Evolutionary conservation across 257 asterid genomes (phyloP).

Genomic region (Thymus quinquecostatus): DNA sequence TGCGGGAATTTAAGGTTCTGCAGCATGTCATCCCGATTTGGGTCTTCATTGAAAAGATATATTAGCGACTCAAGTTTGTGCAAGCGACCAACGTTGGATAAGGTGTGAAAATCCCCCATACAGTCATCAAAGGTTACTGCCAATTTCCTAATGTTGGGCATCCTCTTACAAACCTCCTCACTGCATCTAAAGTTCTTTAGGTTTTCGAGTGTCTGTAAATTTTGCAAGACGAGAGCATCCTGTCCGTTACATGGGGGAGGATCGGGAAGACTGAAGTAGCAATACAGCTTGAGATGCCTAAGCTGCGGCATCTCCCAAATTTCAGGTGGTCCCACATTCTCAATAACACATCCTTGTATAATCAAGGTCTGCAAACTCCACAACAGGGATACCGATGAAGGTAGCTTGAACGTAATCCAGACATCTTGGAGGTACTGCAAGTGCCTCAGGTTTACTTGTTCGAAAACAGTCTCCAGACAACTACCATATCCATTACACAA

Average conservation of each 20-base stretch:
- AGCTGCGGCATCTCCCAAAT: constrained; percentile 33
- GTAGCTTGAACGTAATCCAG: background rate
- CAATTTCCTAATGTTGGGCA: constrained; percentile 23
- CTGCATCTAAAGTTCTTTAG: background rate
- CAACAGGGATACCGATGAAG: constrained; percentile 16
- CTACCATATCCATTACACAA: background rate
- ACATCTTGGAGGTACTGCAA: background rate
- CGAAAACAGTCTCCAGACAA: background rate
- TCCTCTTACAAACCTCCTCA: constrained; percentile 18
- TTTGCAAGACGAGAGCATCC: constrained; percentile 4
- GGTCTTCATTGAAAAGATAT: background rate
- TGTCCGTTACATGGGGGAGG: constrained; percentile 2
- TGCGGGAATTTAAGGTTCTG: constrained; percentile 6
- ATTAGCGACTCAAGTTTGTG: background rate
- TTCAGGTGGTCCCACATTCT: constrained; percentile 14
- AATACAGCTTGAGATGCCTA: constrained; percentile 7
- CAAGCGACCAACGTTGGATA: background rate
- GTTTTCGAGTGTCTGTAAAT: constrained; percentile 6
- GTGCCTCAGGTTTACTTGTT: constrained; percentile 10
- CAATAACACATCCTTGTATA: background rate
- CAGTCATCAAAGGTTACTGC: background rate
- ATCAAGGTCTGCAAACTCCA: constrained; percentile 30
- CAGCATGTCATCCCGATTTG: background rate
- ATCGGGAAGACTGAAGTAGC: background rate
- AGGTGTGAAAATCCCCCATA: background rate